phyloP scores from a whole-genome alignment of 192 early-diverging fungal genomes.

The Gamsiella multidivaricata region DNA sequence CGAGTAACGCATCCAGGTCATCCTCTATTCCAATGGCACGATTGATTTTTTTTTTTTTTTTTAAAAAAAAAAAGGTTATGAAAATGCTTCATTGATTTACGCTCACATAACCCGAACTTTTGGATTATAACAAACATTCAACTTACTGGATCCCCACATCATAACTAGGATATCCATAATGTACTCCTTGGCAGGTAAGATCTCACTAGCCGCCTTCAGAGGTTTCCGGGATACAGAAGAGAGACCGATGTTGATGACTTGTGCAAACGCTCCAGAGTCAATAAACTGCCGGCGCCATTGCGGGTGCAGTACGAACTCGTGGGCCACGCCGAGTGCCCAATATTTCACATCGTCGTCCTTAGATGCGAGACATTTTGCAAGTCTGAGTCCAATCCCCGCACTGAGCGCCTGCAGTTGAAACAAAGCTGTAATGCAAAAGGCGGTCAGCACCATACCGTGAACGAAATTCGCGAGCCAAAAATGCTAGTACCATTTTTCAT shows the following conservation, averaged over 20 bases:
- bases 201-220: conserved; percentile 21
- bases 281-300: conserved; percentile 46
- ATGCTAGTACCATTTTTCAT: neutral
- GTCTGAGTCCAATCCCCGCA: conserved; percentile 66
- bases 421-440: too few species aligned
- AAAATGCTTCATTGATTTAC: too few species aligned
- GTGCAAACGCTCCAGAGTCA: conserved; percentile 36
- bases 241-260: conserved; percentile 39
- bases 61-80: too few species aligned
- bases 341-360: conserved; percentile 80
- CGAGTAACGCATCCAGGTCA: too few species aligned
- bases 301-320: conserved; percentile 48
- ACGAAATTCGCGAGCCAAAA: too few species aligned
- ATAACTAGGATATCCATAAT: conserved; percentile 37
- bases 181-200: conserved; percentile 27
- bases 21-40: too few species aligned
- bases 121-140: too few species aligned
- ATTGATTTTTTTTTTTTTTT: too few species aligned
- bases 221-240: conserved; percentile 34
- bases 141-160: conserved; percentile 50
- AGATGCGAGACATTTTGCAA: conserved; percentile 69
- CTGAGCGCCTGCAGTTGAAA: conserved; percentile 74
- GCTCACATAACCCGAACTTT: too few species aligned
- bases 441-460: too few species aligned
- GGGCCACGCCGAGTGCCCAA: conserved; percentile 70